These are phyloP conservation scores for Circinella minor DNA, from an alignment of 371 early-diverging fungal genomes.

Conservation along the genomic window DNA sequence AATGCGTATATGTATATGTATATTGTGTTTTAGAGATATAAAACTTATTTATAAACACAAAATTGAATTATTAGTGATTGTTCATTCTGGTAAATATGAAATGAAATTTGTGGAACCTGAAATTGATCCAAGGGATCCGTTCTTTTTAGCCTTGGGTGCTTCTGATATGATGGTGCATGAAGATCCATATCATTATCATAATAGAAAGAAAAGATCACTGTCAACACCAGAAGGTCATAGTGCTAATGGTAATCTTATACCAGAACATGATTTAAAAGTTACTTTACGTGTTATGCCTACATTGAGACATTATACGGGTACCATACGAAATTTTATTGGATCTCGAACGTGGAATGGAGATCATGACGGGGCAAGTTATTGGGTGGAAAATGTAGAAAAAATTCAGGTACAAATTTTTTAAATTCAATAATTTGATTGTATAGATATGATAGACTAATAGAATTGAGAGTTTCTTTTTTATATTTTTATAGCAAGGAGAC, in stretches of 20 bases:
- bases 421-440: too few relatives aligned
- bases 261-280: constrained; percentile 67
- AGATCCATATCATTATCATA: not conserved
- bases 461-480: not conserved
- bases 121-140: constrained; percentile 30
- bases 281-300: constrained; percentile 78
- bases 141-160: constrained; percentile 36
- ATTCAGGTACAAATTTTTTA: not conserved
- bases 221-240: constrained; percentile 15
- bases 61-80: constrained; percentile 29
- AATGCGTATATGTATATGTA: too few relatives aligned
- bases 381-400: constrained; percentile 64
- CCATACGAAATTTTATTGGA: constrained; percentile 63
- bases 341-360: constrained; percentile 72
- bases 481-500: constrained; percentile 1
- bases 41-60: too few relatives aligned
- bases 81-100: constrained; percentile 49
- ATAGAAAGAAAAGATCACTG: constrained; percentile 9
- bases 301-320: constrained; percentile 71
- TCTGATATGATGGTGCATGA: constrained; percentile 15
- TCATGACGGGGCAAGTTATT: constrained; percentile 80
- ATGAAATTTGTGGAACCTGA: constrained; percentile 34
- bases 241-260: constrained; percentile 29
- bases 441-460: too few relatives aligned
- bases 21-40: too few relatives aligned